These are phyloP conservation scores for Ustilaginoidea virens DNA, from an alignment of 2,329 filamentous ascomycete species.

Conservation along the genomic window DNA sequence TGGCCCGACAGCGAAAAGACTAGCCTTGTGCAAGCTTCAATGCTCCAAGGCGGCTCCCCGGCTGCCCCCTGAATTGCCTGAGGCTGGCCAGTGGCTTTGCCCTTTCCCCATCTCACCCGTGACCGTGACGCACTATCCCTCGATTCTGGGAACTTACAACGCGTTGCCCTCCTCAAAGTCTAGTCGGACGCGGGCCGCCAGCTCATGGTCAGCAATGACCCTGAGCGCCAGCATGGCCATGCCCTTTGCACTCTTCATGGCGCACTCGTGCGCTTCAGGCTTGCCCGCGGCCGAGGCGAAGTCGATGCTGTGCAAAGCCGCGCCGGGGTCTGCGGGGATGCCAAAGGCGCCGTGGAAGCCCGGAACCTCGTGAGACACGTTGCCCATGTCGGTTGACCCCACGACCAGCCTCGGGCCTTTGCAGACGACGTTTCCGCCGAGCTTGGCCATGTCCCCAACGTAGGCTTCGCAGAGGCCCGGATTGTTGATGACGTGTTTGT, in stretches of 20 bases:
- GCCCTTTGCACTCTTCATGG: slow-evolving; percentile 27
- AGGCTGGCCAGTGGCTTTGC: neutral
- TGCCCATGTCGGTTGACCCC: slow-evolving; percentile 34
- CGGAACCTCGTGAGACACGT: slow-evolving; percentile 30
- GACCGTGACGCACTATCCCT: too few species aligned
- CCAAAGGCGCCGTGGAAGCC: slow-evolving; percentile 32
- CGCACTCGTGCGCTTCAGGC: slow-evolving; percentile 21
- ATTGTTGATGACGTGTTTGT: slow-evolving; percentile 30
- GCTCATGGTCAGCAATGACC: slow-evolving; percentile 12
- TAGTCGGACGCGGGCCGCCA: slow-evolving; percentile 1
- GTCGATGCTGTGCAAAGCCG: slow-evolving; percentile 21
- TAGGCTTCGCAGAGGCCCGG: slow-evolving; percentile 27
- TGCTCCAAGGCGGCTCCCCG: too few species aligned
- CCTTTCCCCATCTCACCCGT: too few species aligned
- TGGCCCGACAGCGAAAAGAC: too few species aligned
- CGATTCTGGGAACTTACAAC: neutral
- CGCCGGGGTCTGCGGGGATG: slow-evolving; percentile 21
- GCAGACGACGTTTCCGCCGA: slow-evolving; percentile 20
- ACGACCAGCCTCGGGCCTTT: slow-evolving; percentile 20
- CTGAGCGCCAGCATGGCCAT: slow-evolving; percentile 22
- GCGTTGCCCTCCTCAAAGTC: slow-evolving; percentile 2
- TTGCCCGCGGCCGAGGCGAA: slow-evolving; percentile 29
- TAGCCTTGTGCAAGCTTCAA: too few species aligned
- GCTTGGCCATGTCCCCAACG: slow-evolving; percentile 24
- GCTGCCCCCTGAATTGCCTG: too few species aligned